phyloP scores from a whole-genome alignment of 1,139 yeast species.

The Nakaseomyces sp. region DNA sequence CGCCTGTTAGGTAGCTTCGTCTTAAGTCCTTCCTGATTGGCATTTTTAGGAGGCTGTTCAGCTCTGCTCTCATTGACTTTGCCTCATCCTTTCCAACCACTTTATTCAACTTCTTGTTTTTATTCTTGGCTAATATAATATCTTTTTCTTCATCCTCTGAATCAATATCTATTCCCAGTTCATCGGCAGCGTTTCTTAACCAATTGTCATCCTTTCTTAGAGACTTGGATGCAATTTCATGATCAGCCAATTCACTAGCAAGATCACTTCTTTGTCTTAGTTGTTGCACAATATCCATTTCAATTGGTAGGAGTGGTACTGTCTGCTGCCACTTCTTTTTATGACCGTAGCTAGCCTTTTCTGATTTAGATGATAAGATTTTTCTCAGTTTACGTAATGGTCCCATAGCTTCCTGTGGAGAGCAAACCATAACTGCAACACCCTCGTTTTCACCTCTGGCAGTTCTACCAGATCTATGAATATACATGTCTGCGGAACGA shows the following conservation, averaged over 20 bases:
- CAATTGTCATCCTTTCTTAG: conserved; percentile 67
- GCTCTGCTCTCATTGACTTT: conserved; percentile 43
- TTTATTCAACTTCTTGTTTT: conserved; percentile 52
- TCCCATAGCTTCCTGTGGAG: conserved; percentile 89
- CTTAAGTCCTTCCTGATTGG: conserved; percentile 64
- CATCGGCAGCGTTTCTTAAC: conserved; percentile 88
- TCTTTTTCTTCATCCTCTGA: conserved; percentile 48
- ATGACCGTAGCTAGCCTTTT: conserved; percentile 9
- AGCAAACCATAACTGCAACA: conserved; percentile 83
- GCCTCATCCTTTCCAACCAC: conserved; percentile 44
- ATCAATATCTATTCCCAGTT: conserved; percentile 64
- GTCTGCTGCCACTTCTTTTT: conserved; percentile 42
- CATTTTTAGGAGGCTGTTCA: conserved; percentile 45
- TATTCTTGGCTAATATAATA: conserved; percentile 54
- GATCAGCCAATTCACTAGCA: conserved; percentile 69
- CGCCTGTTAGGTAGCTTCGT: conserved; percentile 77
- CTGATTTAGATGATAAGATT: conserved; percentile 39
- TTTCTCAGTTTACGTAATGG: conserved; percentile 71
- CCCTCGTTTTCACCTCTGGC: conserved; percentile 95
- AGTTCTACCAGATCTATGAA: conserved; percentile 96
- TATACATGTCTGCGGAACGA: conserved; percentile 85
- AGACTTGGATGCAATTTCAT: conserved; percentile 50
- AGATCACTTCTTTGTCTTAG: conserved; percentile 58
- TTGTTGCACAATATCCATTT: conserved; percentile 62
- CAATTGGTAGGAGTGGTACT: conserved; percentile 67